Conservation (phyloP, 495 filamentous ascomycete species). For the Hypoxylon rickii region DNA sequence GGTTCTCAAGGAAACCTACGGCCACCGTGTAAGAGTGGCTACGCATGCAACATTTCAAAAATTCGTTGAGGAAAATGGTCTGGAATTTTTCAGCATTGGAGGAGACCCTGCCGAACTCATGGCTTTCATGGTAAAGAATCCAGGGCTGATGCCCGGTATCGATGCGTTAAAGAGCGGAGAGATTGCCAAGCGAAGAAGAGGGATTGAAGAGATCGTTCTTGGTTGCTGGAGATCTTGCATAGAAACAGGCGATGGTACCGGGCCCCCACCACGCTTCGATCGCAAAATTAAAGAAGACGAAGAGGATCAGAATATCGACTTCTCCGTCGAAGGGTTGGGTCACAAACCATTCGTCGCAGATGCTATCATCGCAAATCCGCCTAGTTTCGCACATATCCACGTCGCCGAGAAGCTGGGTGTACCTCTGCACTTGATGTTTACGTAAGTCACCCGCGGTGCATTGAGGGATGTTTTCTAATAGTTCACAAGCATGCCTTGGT, state of each 20-base stretch:
- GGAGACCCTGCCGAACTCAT: constrained; percentile 81
- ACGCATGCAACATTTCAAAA: constrained; percentile 74
- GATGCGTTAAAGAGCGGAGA: constrained; percentile 70
- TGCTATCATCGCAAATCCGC: constrained; percentile 83
- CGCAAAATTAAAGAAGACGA: constrained; percentile 16
- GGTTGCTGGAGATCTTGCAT: constrained; percentile 80
- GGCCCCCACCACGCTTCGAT: constrained; percentile 41
- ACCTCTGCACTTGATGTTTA: constrained; percentile 83
- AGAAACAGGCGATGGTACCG: constrained; percentile 57
- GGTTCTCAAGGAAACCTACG: constrained; percentile 62
- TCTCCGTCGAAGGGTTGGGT: constrained; percentile 1
- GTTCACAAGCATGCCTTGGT: constrained; percentile 63
- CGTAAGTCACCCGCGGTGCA: constrained; percentile 66
- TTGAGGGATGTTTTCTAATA: constrained; percentile 56
- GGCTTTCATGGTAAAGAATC: constrained; percentile 88
- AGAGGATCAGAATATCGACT: constrained; percentile 5
- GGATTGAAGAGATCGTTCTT: constrained; percentile 71
- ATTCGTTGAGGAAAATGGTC: constrained; percentile 68
- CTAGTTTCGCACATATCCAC: constrained; percentile 80
- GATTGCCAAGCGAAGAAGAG: constrained; percentile 64
- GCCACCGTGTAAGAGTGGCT: constrained; percentile 77
- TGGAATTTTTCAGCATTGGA: constrained; percentile 82
- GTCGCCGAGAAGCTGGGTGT: constrained; percentile 81
- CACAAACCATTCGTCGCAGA: constrained; percentile 74
- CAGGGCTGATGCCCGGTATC: constrained; percentile 74